Conservation (phyloP, 2,329 filamentous ascomycete genomes). For the Hysterium pulicare region DNA sequence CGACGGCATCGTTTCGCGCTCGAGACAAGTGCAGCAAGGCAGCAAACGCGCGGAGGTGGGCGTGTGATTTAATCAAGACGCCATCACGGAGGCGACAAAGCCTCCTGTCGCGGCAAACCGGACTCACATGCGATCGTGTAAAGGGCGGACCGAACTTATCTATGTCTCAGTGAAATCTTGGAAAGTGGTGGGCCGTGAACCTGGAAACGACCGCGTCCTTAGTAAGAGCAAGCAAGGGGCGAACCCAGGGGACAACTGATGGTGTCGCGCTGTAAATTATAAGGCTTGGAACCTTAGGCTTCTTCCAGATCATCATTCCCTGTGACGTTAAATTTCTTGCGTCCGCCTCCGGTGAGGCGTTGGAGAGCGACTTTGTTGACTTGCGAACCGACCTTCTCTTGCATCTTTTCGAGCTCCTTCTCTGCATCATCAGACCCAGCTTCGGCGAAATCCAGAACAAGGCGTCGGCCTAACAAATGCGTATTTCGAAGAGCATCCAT, state of each 20-base stretch:
- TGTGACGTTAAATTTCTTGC: slow-evolving; percentile 85
- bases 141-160: slow-evolving; percentile 27
- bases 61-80: slow-evolving; percentile 32
- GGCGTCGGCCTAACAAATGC: slow-evolving; percentile 82
- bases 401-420: slow-evolving; percentile 94
- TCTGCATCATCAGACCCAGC: slow-evolving; percentile 88
- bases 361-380: slow-evolving; percentile 87
- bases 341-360: slow-evolving; percentile 76
- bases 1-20: slow-evolving; percentile 29
- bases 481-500: slow-evolving; percentile 89
- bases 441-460: slow-evolving; percentile 89
- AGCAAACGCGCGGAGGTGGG: slow-evolving; percentile 27
- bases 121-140: slow-evolving; percentile 28
- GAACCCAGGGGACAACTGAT: slow-evolving; percentile 21
- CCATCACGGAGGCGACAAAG: slow-evolving; percentile 16
- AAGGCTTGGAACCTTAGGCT: slow-evolving; percentile 29
- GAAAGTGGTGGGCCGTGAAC: slow-evolving; percentile 25
- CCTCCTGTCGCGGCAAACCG: slow-evolving; percentile 28
- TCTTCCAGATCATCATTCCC: slow-evolving; percentile 57
- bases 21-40: slow-evolving; percentile 23
- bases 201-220: slow-evolving; percentile 20
- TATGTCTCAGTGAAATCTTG: slow-evolving; percentile 32
- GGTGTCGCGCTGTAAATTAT: slow-evolving; percentile 30
- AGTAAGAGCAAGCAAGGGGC: slow-evolving; percentile 34
- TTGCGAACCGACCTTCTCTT: slow-evolving; percentile 89